Base-by-base conservation (phyloP, 192 early-diverging fungal genomes). In the Coemansia sp. region DNA sequence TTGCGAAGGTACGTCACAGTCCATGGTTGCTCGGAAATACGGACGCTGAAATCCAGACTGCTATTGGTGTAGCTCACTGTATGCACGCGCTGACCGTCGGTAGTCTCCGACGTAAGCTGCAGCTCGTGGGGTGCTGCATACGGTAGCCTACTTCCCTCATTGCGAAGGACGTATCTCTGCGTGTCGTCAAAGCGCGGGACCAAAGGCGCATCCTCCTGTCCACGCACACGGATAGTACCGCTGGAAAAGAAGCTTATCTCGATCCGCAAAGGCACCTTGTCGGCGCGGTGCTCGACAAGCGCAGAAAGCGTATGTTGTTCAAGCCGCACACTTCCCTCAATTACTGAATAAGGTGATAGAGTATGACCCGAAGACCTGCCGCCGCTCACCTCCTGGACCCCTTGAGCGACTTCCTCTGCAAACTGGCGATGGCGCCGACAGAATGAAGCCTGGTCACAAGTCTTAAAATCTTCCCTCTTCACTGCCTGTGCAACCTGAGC, bases 381-480 rank as follows among this genome's bases (percentile, higher is more conserved):
- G 55, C 54, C 39, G 30, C 32, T 33, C 5, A 30, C 39, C n/a
- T 9, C 22, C 66, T 74, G 63, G 19, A 25, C 33, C 17, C 42
- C 66, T 51, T 73, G 68, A 46, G 79, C 75, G n/a, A 77, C 76
- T 3, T 77, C 81, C 36, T 95, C 92, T 11, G 92, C 93, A 68
- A 88, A 94, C 19, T 88, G 91, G 6, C 93, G 84, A 74, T 99
- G 94, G 46, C 97, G 90, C 10, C 79, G 70, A 74, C 95, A 97
- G 72, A 99, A 99, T 5, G 88, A 89, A 25, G 87, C 86, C 57
- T 97, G 91, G 24, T 87, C 76, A 75, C 95, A 96, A 0, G 83
- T 90, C 72, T 94, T 96, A 71, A 99, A 99, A 74, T 99, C 95
- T 64, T 91, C 89, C 19, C 69, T 72, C 64, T 93, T 93, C 52